phyloP scores from a whole-genome alignment of 805 yeast species.

The Barnettozyma wickerhamii region DNA sequence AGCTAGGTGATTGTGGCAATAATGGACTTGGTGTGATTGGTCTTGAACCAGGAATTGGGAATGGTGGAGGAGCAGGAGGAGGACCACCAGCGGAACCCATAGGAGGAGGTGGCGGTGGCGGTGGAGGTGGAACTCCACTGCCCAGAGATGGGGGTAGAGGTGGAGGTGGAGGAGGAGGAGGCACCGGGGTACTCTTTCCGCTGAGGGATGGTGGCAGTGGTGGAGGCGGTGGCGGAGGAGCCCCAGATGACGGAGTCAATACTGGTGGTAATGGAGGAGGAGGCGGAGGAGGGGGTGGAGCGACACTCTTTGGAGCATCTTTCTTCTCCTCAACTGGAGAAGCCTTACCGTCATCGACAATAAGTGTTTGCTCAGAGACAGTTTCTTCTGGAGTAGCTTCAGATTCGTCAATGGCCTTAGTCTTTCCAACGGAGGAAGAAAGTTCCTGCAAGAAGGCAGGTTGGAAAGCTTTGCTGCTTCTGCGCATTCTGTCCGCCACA shows the following conservation, averaged over 20 bases:
- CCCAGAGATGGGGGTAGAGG: slow-evolving; percentile 27
- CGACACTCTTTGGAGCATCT: slow-evolving; percentile 16
- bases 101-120: slow-evolving; percentile 21
- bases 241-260: slow-evolving; percentile 19
- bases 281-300: slow-evolving; percentile 24
- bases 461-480: slow-evolving; percentile 33
- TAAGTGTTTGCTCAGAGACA: slow-evolving; percentile 1
- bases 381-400: not conserved
- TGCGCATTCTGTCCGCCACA: slow-evolving; percentile 28
- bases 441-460: slow-evolving; percentile 53
- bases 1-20: slow-evolving; percentile 12
- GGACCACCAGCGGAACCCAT: slow-evolving; percentile 13
- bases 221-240: slow-evolving; percentile 16
- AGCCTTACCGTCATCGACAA: slow-evolving; percentile 4
- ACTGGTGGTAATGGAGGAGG: slow-evolving; percentile 24
- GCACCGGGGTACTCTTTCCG: slow-evolving; percentile 27
- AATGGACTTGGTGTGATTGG: slow-evolving; percentile 17
- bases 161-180: slow-evolving; percentile 31
- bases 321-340: not conserved
- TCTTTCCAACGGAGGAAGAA: slow-evolving; percentile 42
- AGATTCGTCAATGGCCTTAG: slow-evolving; percentile 21
- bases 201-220: slow-evolving; percentile 29
- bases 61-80: slow-evolving; percentile 28
- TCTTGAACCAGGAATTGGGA: slow-evolving; percentile 16
- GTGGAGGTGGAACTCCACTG: slow-evolving; percentile 27